Conservation (phyloP, 2,329 filamentous ascomycete species). For the Leptographium radiaticola region DNA sequence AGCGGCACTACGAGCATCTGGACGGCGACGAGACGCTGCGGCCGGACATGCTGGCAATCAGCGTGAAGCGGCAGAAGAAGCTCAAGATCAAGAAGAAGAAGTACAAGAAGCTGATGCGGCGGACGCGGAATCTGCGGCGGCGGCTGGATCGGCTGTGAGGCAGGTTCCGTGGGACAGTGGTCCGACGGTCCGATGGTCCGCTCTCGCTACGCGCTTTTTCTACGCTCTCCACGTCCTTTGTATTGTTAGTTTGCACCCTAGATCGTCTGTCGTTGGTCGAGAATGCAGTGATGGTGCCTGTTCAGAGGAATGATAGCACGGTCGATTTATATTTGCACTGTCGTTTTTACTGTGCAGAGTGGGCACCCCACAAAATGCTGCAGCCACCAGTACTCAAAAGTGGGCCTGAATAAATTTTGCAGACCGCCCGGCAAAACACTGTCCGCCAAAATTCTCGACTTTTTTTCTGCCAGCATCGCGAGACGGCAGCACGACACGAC, state of each 20-base stretch:
- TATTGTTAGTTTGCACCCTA: not conserved
- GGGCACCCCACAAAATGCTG: no score
- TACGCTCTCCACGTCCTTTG: not conserved
- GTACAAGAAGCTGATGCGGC: conserved; percentile 98
- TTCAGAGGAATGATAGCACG: no score
- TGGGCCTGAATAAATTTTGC: no score
- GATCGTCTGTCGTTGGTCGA: not conserved
- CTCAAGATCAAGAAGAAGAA: conserved; percentile 99
- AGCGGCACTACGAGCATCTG: conserved; percentile 19
- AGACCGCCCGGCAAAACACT: conserved; percentile 13
- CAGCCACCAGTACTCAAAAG: no score
- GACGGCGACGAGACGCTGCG: not conserved
- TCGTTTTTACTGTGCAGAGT: no score
- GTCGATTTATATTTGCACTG: no score
- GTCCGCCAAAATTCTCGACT: conserved; percentile 11
- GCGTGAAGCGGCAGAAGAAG: conserved; percentile 82
- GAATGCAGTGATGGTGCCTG: not conserved
- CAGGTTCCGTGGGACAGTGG: not conserved
- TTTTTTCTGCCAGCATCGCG: not conserved
- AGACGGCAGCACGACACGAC: not conserved
- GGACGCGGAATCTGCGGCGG: conserved; percentile 75
- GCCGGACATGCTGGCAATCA: conserved; percentile 62
- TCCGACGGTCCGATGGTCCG: no score
- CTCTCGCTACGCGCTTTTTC: not conserved
- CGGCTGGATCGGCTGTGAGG: conserved; percentile 39